These are phyloP conservation scores for Colletotrichum noveboracense DNA, from an alignment of 2,329 filamentous ascomycete genomes.

Conservation along the genomic window DNA sequence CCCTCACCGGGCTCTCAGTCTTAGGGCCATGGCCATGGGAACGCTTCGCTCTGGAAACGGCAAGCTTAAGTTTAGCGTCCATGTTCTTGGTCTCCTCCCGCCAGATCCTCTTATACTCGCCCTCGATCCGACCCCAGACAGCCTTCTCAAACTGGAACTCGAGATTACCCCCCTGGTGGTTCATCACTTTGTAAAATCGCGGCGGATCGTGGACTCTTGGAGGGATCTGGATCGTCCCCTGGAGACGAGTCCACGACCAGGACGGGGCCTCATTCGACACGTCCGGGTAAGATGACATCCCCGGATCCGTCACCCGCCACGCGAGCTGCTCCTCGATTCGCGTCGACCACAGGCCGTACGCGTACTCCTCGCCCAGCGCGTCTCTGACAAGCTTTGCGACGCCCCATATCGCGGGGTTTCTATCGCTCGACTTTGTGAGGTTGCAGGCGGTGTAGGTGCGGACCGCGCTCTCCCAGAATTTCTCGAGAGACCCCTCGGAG, in stretches of 20 bases:
- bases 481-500: not conserved
- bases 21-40: not conserved
- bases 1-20: not conserved
- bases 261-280: not conserved
- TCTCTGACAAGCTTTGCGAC: slow-evolving; percentile 18
- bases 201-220: not conserved
- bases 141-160: not conserved
- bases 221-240: not conserved
- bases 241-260: not conserved
- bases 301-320: slow-evolving; percentile 9
- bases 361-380: not conserved
- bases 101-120: not conserved
- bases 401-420: slow-evolving; percentile 23
- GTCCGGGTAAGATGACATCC: not conserved
- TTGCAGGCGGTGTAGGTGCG: slow-evolving; percentile 23
- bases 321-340: slow-evolving; percentile 23
- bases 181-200: not conserved
- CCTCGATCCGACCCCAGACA: not conserved
- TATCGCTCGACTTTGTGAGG: slow-evolving; percentile 20
- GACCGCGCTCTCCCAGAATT: slow-evolving; percentile 25
- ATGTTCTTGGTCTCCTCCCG: not conserved
- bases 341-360: slow-evolving; percentile 21
- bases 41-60: not conserved
- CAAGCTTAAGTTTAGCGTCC: not conserved
- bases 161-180: not conserved